Evolutionary conservation across 2,329 filamentous ascomycete species (phyloP).

Genomic region (Ascocoryne sarcoides): DNA sequence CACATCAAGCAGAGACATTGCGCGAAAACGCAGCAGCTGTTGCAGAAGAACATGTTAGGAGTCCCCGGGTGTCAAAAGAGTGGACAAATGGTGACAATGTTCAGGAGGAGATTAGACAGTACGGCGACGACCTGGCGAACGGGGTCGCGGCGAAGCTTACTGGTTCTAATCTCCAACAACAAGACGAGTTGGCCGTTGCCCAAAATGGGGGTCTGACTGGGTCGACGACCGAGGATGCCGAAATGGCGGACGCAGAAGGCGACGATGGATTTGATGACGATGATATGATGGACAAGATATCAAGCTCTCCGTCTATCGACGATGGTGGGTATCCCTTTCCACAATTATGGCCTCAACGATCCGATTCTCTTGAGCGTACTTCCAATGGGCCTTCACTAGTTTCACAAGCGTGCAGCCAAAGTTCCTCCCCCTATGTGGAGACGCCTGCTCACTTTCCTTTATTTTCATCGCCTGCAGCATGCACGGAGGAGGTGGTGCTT

Average conservation of each 20-base stretch:
- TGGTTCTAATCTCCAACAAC: slow-evolving; percentile 33
- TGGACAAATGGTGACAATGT: slow-evolving; percentile 32
- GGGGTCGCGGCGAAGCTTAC: slow-evolving; percentile 34
- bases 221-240: slow-evolving; percentile 46
- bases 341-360: slow-evolving; percentile 23
- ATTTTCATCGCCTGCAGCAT: slow-evolving; percentile 11
- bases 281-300: slow-evolving; percentile 98
- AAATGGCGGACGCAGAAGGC: slow-evolving; percentile 58
- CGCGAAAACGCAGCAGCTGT: slow-evolving; percentile 71
- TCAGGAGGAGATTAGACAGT: slow-evolving; percentile 16
- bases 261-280: slow-evolving; percentile 69
- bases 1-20: slow-evolving; percentile 80
- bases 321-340: slow-evolving; percentile 71
- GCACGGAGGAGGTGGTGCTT: slow-evolving; percentile 19
- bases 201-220: slow-evolving; percentile 49
- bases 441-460: slow-evolving; percentile 23
- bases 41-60: slow-evolving; percentile 60
- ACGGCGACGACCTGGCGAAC: slow-evolving; percentile 37
- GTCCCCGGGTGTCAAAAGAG: slow-evolving; percentile 50
- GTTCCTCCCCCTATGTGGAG: slow-evolving; percentile 27
- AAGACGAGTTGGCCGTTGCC: slow-evolving; percentile 50
- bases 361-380: slow-evolving; percentile 20
- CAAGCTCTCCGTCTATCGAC: slow-evolving; percentile 96
- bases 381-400: slow-evolving; percentile 12
- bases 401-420: slow-evolving; percentile 28